Evolutionary conservation across 805 yeast genomes (phyloP).

Genomic region (Wickerhamomyces queroliae): DNA sequence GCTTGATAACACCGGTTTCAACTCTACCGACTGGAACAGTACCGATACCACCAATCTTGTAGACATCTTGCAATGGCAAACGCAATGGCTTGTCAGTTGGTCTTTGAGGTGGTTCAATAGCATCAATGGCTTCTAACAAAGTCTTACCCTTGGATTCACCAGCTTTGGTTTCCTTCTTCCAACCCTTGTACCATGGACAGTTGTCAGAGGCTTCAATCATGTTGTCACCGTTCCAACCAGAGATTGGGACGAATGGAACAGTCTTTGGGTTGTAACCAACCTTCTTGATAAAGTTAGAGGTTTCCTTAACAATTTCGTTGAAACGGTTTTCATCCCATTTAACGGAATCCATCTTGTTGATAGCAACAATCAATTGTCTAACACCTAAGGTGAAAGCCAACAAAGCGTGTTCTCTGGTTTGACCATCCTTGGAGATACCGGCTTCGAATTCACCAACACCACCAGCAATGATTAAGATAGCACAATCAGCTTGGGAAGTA

Average conservation of each 20-base stretch:
- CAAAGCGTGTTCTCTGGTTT: constrained; percentile 93
- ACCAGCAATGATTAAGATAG: constrained; percentile 86
- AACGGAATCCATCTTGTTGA: constrained; percentile 93
- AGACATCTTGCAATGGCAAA: constrained; percentile 88
- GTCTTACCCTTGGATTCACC: constrained; percentile 75
- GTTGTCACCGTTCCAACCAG: constrained; percentile 95
- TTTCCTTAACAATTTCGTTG: constrained; percentile 74
- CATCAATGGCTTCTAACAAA: constrained; percentile 82
- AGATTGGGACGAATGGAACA: constrained; percentile 87
- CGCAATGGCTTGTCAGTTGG: constrained; percentile 88
- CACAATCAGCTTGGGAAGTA: constrained; percentile 94
- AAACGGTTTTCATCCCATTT: constrained; percentile 79
- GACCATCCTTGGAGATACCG: constrained; percentile 94
- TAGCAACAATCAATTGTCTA: constrained; percentile 80
- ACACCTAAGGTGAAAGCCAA: constrained; percentile 90
- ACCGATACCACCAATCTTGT: constrained; percentile 94
- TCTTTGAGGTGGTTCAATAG: constrained; percentile 80
- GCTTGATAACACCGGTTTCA: constrained; percentile 89
- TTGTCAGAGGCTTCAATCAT: constrained; percentile 78
- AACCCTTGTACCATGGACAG: constrained; percentile 92
- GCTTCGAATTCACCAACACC: constrained; percentile 96
- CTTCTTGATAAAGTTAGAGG: constrained; percentile 79
- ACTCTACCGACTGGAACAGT: constrained; percentile 95
- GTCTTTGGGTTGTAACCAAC: constrained; percentile 86
- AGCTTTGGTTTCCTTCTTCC: constrained; percentile 83